Evolutionary conservation across 768 basidiomycete species (phyloP), one percentile per base, ranked within the genome.

Genomic region (Boletus fagicola): DNA sequence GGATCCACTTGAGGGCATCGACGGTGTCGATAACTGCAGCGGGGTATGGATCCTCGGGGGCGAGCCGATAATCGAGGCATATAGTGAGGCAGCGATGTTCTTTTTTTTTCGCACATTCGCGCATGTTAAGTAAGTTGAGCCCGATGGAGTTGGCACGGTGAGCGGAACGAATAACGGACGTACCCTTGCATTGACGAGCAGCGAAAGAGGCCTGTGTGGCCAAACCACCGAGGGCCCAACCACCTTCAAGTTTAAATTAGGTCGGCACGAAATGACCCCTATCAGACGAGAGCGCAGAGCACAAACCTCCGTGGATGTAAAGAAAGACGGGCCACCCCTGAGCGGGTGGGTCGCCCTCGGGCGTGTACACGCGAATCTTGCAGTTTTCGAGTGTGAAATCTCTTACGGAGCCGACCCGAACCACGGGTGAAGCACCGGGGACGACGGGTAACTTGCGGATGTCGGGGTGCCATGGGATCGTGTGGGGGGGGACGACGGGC

Each of bases 171-270:
- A 30, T 30, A 30, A 30, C 11, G 8, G 26, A 40, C 57, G 10
- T 43, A 66, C 66, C 67, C 48, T 66, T 68, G 48, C 59, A 64
- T 49, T 68, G 66, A 33, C 67, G 67, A 0, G 66, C 55, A 22
- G 78, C 76, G 62, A 91, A 86, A 6, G 82, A 73, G n/a, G 79
- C 80, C 57, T 86, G 84, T 12, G 80, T 80, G 24, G 66, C 65
- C 61, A 88, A 85, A 52, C 75, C 80, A 0, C 88, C 88, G 2
- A 88, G 76, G 0, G 87, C 87, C 88, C 88, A 89, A 35, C 88
- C 88, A 30, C 88, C 87, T 85, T 60, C 6, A 33, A 48, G 18
- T 85, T 60, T 4, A 35, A 16, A 22, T 33, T 10, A 33, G 31
- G n/a, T 13, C 31, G 9, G 31, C 20, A 49, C 15, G 15, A 49